Evolutionary conservation across 495 filamentous ascomycete genomes (phyloP).

Genomic region (Pyronema omphalodes): DNA sequence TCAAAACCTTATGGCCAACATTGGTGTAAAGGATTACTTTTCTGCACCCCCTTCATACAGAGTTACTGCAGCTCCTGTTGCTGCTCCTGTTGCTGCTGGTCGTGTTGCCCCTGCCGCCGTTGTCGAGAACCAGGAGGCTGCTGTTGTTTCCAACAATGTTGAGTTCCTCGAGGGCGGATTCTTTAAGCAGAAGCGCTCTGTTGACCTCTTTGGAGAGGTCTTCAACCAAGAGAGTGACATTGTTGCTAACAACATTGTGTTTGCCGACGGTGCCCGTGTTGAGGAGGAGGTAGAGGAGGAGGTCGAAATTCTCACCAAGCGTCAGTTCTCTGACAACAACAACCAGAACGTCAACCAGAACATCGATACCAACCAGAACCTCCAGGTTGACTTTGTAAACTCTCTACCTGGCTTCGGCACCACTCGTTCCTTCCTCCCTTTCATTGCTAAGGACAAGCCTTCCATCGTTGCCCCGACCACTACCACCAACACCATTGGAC

Average conservation of each 20-base stretch:
- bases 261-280: neutral
- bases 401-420: neutral
- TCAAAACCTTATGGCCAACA: constrained; percentile 16
- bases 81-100: neutral
- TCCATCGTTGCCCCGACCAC: constrained; percentile 1
- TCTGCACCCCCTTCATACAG: neutral
- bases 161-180: constrained; percentile 15
- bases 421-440: constrained; percentile 8
- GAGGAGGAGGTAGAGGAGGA: neutral
- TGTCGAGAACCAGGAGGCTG: constrained; percentile 13
- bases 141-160: constrained; percentile 20
- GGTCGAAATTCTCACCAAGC: neutral
- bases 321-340: constrained; percentile 6
- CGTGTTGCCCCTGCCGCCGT: neutral
- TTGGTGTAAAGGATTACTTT: constrained; percentile 16
- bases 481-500: neutral
- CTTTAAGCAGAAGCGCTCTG: constrained; percentile 12
- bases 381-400: constrained; percentile 13
- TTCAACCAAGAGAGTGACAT: neutral
- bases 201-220: neutral
- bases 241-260: neutral
- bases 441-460: constrained; percentile 1
- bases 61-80: neutral
- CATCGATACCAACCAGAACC: constrained; percentile 19
- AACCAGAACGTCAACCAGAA: constrained; percentile 23